These are phyloP conservation scores for Trichophyton mentagrophytes DNA, from an alignment of 2,329 filamentous ascomycete species.

Conservation along the genomic window DNA sequence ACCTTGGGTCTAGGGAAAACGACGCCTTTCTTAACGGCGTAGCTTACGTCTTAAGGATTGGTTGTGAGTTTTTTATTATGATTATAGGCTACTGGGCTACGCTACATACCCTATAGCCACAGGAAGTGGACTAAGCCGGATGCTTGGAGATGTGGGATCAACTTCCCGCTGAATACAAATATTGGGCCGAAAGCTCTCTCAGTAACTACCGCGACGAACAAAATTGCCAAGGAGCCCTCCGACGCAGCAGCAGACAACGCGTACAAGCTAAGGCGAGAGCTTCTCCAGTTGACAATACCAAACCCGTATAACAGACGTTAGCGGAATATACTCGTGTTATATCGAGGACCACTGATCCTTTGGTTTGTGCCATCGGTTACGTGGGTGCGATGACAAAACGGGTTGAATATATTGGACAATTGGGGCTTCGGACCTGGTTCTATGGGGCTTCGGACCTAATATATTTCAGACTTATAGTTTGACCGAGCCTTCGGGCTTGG, in stretches of 20 bases:
- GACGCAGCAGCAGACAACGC: neutral
- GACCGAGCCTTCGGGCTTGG: neutral
- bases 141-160: neutral
- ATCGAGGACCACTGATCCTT: neutral
- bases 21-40: neutral
- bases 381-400: neutral
- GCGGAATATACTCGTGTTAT: neutral
- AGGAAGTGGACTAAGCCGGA: neutral
- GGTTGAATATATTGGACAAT: neutral
- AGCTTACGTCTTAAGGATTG: neutral
- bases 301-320: neutral
- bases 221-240: neutral
- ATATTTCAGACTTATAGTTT: neutral
- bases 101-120: neutral
- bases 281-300: neutral
- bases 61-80: neutral
- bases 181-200: neutral
- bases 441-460: neutral
- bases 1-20: neutral
- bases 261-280: neutral
- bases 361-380: neutral
- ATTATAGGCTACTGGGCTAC: neutral
- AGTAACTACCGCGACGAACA: neutral
- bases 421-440: neutral
- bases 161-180: neutral